Base-by-base conservation (phyloP, 2,329 filamentous ascomycete genomes). In the Sporothrix brunneoviolacea region DNA sequence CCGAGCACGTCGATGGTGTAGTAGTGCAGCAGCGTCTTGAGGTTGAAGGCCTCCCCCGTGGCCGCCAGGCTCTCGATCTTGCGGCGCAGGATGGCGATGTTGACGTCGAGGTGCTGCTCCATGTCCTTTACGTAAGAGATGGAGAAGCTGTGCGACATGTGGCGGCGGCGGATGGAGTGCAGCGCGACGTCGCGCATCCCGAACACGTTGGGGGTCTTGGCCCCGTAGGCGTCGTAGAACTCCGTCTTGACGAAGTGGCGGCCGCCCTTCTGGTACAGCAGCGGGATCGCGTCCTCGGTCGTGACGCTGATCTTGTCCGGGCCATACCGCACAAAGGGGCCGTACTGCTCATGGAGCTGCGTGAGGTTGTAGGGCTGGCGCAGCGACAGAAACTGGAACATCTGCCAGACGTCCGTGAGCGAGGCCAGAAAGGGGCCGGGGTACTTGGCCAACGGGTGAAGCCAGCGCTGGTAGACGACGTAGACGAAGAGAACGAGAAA, bases 101-200 rank as follows among this genome's bases (percentile, higher is more conserved):
- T 64, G 6, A 35, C 12, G 22, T 68, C 65, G 2, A 68, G 40
- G 32, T 63, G 58, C 22, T 56, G 51, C 42, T 68, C 65, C 66
- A 68, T 68, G 9, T 61, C 59, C 48, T 67, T 67, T 22, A 68
- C 60, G 13, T 59, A 62, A 2, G 50, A 22, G 54, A 56, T 59
- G 16, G 65, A 65, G 48, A 67, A 67, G 42, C 58, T 59, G 43
- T 65, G 61, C 2, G 63, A 62, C 61, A 65, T 65, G 24, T 60
- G 59, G 3, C 61, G 59, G n/a, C 60, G 50, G 10, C 60, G 53
- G 12, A 58, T 45, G 1, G 60, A 51, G 41, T 63, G 60, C 18
- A 50, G 8, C 55, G 58, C 21, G 48, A 64, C 63, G 55, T 67
- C 61, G 22, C 62, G 49, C 56, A 60, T 65, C 2, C 63, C 63